These are phyloP conservation scores for Annona squamosa DNA, from an alignment of 164 flowering plant species.

Conservation along the genomic window DNA sequence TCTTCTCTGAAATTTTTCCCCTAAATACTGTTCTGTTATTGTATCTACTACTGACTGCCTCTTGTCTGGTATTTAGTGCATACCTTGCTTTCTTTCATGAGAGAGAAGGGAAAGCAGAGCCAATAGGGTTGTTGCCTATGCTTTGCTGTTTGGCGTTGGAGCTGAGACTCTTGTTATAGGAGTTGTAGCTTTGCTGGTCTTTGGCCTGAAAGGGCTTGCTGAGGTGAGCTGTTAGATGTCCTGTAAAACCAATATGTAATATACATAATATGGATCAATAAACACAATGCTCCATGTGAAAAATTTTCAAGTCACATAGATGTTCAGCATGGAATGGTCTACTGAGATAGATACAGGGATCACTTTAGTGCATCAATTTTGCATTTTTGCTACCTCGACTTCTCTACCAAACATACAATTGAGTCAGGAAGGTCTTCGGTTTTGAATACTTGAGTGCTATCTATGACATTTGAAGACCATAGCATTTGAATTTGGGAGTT, in stretches of 20 bases:
- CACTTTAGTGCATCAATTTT: background rate
- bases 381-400: background rate
- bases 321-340: background rate
- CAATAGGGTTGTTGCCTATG: constrained; percentile 42
- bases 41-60: too few relatives aligned
- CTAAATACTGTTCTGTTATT: background rate
- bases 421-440: too few relatives aligned
- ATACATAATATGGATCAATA: too few relatives aligned
- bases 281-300: too few relatives aligned
- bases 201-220: constrained; percentile 99
- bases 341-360: background rate
- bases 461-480: too few relatives aligned
- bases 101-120: constrained; percentile 48
- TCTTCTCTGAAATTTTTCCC: too few relatives aligned
- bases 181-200: constrained; percentile 93
- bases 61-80: background rate
- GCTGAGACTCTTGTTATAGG: constrained; percentile 98
- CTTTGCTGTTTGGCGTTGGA: constrained; percentile 97
- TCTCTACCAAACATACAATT: background rate
- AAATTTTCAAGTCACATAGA: too few relatives aligned
- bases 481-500: too few relatives aligned
- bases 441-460: too few relatives aligned
- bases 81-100: constrained; percentile 1
- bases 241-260: background rate
- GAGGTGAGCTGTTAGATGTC: constrained; percentile 49